A percentile compares a stretch with the other conserved stretches of the same genome.
Evolutionary conservation across 164 flowering plant genomes (phyloP).

Genomic region (Piper betle): DNA sequence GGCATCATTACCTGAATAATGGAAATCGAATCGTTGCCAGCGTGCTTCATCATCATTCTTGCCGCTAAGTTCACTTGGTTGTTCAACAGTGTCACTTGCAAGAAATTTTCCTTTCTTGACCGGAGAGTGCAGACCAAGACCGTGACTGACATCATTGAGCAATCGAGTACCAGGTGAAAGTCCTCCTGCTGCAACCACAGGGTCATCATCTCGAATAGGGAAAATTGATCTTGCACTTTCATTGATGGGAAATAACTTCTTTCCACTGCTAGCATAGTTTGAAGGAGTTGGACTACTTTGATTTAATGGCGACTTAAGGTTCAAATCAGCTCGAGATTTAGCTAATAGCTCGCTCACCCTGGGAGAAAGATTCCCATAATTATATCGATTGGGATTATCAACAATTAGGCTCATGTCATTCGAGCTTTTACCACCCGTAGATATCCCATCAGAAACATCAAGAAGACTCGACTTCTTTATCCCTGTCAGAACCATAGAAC

Average conservation of each 20-base stretch:
- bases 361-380: constrained; percentile 65
- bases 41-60: background rate
- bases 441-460: constrained; percentile 17
- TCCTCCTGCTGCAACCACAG: constrained; percentile 5
- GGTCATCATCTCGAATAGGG: background rate
- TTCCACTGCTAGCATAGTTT: constrained; percentile 3
- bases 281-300: constrained; percentile 9
- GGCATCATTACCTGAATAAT: constrained; percentile 18
- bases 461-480: constrained; percentile 21
- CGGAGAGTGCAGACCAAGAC: constrained; percentile 5
- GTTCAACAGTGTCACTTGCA: constrained; percentile 9
- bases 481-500: constrained; percentile 48
- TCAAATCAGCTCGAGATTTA: constrained; percentile 24
- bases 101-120: constrained; percentile 4
- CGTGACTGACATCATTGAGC: background rate
- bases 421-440: constrained; percentile 28
- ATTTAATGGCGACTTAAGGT: constrained; percentile 11
- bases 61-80: constrained; percentile 15
- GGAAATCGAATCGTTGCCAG: background rate
- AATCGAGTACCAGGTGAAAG: constrained; percentile 6
- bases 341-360: constrained; percentile 42
- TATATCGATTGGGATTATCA: constrained; percentile 38
- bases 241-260: background rate
- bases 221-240: background rate
- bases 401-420: constrained; percentile 76